Evolutionary conservation across 345 rosid species (phyloP), one percentile per base, ranked within the genome.

Genomic region (Pistacia atlantica): DNA sequence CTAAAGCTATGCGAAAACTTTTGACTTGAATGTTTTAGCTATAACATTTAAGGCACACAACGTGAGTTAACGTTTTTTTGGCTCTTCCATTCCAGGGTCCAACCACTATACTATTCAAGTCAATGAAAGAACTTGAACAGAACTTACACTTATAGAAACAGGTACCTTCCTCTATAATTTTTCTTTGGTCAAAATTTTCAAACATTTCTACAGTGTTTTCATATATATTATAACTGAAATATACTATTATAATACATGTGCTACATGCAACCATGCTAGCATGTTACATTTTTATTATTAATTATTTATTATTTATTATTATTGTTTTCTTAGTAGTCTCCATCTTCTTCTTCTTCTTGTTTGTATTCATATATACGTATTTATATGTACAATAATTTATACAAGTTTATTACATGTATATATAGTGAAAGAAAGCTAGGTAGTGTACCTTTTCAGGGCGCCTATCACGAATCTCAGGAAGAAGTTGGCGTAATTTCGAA

Each of bases 401-500:
- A 18, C 20, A 54, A 54, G 57, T 60, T 9, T 3, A 9, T 4
- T 60, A 20, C 3, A 59, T 11, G 13, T 60, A 17, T 1, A 58
- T 58, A 20, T 59, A 11, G 6, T n/a, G 8, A 38, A 67, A 61
- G 65, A 66, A 48, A 52, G 9, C 38, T 3, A 61, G 70, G 25
- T 2, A 14, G 69, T 14, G 11, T 28, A 95, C 99, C 99, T 93
- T 90, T 74, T 84, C 87, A 25, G 98, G 87, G 67, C 92, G 97
- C 79, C 92, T 86, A 67, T 87, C 75, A 1, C 95, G 92, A 82
- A 96, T 90, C 89, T 96, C 99, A 1, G 99, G 99, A 51, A 96
- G 92, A 77, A 92, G 87, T 42, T 90, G 93, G 49, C 93, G 90
- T 76, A 96, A 82, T 79, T 96, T 96, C 78, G 97, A 83, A 84